Percentiles rank a stretch among this genome's conserved stretches.
Conservation (phyloP, 2,329 filamentous ascomycete genomes). For the Trichoderma brevicompactum region DNA sequence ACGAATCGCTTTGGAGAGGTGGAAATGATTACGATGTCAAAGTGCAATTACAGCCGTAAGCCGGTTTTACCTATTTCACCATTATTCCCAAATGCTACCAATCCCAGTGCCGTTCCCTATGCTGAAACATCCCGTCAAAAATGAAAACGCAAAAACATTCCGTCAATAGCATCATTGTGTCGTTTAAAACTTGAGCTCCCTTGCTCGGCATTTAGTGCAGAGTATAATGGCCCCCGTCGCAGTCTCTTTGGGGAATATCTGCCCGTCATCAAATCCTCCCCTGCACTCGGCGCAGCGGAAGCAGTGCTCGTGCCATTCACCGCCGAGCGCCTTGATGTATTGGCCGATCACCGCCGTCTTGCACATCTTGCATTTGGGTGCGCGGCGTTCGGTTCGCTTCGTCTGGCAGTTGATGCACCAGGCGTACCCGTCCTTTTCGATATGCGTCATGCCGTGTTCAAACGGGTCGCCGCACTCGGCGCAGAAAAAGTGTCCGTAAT, state of each 20-base stretch:
- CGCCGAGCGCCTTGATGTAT: slow-evolving; percentile 85
- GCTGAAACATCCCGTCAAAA: slow-evolving; percentile 25
- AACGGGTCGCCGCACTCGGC: slow-evolving; percentile 98
- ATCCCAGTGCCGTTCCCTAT: slow-evolving; percentile 18
- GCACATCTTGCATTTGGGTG: slow-evolving; percentile 87
- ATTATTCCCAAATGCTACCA: slow-evolving; percentile 13
- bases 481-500: slow-evolving; percentile 98
- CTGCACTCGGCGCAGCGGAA: slow-evolving; percentile 76
- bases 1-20: background rate
- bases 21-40: slow-evolving; percentile 7
- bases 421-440: slow-evolving; percentile 96
- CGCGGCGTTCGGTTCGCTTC: slow-evolving; percentile 83
- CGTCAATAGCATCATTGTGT: slow-evolving; percentile 21
- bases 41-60: slow-evolving; percentile 20
- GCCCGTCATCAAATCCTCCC: slow-evolving; percentile 65
- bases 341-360: slow-evolving; percentile 83
- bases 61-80: slow-evolving; percentile 6
- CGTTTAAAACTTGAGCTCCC: slow-evolving; percentile 59
- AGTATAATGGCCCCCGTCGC: slow-evolving; percentile 57
- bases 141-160: slow-evolving; percentile 24
- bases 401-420: slow-evolving; percentile 97
- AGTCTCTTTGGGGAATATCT: slow-evolving; percentile 65
- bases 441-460: slow-evolving; percentile 68
- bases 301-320: slow-evolving; percentile 92
- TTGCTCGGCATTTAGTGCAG: slow-evolving; percentile 64